Evolutionary conservation across 495 filamentous ascomycete species (phyloP).

Genomic region (Staphylotrichum longicolle): DNA sequence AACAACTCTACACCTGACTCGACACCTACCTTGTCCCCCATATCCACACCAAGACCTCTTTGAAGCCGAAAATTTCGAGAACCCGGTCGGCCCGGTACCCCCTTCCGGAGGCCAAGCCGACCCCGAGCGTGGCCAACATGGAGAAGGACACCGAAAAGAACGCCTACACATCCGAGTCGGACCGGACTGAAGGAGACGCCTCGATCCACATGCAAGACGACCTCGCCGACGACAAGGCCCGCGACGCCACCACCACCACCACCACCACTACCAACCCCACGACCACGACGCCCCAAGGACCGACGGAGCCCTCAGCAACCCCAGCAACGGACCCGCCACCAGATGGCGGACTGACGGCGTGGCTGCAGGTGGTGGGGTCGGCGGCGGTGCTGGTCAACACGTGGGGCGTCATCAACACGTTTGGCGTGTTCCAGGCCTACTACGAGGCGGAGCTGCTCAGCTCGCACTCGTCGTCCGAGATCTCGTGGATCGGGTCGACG

Average conservation of each 20-base stretch:
- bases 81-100: too few species aligned
- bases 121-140: conserved; percentile 3
- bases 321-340: neutral
- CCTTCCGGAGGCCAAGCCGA: neutral
- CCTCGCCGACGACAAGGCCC: neutral
- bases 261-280: neutral
- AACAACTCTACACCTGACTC: neutral
- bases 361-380: conserved; percentile 46
- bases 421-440: conserved; percentile 54
- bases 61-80: neutral
- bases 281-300: neutral
- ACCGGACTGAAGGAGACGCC: conserved; percentile 16
- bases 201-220: neutral
- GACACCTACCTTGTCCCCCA: neutral
- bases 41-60: neutral
- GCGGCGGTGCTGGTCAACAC: conserved; percentile 42
- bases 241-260: neutral
- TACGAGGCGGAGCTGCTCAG: conserved; percentile 43
- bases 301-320: neutral
- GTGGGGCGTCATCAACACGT: conserved; percentile 51
- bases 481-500: conserved; percentile 46
- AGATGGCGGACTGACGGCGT: conserved; percentile 44
- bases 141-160: conserved; percentile 21
- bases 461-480: conserved; percentile 32
- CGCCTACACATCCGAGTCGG: conserved; percentile 19